Conservation (phyloP, 305 asterid species). For the Fraxinus nigra region DNA sequence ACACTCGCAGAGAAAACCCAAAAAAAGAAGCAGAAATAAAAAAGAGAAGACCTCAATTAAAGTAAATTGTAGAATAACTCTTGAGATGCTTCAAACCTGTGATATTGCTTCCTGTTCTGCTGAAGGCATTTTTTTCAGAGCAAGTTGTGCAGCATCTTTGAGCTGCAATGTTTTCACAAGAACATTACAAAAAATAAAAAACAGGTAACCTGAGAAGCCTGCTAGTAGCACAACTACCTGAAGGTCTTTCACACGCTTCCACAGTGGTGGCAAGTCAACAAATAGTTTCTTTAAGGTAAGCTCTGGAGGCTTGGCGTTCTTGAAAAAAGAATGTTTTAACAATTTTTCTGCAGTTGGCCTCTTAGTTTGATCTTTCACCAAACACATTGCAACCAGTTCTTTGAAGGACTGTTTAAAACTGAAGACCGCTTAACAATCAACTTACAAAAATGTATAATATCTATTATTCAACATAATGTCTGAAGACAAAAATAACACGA, state of each 20-base stretch:
- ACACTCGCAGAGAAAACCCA: background rate
- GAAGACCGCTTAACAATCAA: slow-evolving; percentile 26
- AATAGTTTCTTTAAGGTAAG: slow-evolving; percentile 68
- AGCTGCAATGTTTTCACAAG: slow-evolving; percentile 46
- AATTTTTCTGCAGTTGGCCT: slow-evolving; percentile 87
- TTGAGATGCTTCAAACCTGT: slow-evolving; percentile 47
- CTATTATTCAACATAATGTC: slow-evolving; percentile 17
- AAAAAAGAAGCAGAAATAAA: background rate
- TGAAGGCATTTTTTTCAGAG: slow-evolving; percentile 76
- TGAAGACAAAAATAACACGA: slow-evolving; percentile 28
- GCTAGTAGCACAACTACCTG: slow-evolving; percentile 47
- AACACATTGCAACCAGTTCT: slow-evolving; percentile 95
- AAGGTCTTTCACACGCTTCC: slow-evolving; percentile 84
- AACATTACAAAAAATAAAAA: slow-evolving; percentile 21
- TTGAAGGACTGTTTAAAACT: slow-evolving; percentile 75
- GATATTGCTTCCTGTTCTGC: slow-evolving; percentile 88
- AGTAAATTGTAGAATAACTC: background rate
- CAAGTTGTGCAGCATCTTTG: slow-evolving; percentile 94
- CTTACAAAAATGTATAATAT: slow-evolving; percentile 17
- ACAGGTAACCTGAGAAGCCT: slow-evolving; percentile 19
- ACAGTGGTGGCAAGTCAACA: slow-evolving; percentile 75
- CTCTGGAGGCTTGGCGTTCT: slow-evolving; percentile 72
- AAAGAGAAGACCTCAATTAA: background rate
- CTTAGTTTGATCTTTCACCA: slow-evolving; percentile 93
- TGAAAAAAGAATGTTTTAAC: slow-evolving; percentile 79